These are phyloP conservation scores for Xylariaceae sp. DNA, from an alignment of 2,329 filamentous ascomycete species.

Conservation along the genomic window DNA sequence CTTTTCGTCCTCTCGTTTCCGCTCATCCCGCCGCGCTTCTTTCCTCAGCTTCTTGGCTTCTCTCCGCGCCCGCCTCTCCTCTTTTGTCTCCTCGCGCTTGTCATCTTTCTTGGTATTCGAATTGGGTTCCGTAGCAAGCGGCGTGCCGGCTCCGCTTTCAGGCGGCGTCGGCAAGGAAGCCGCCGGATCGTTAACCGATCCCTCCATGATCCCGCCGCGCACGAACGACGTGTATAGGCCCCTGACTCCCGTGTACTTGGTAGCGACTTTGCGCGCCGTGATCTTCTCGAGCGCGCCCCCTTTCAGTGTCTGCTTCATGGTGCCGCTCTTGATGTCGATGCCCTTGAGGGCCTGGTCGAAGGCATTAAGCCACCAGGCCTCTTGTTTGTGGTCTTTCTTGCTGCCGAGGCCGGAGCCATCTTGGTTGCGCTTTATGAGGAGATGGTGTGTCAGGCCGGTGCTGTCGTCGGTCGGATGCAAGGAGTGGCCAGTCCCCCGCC, in stretches of 20 bases:
- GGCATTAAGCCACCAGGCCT: conserved; percentile 96
- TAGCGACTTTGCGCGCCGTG: conserved; percentile 44
- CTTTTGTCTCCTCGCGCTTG: conserved; percentile 25
- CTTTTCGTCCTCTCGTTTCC: conserved; percentile 32
- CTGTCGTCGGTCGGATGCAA: conserved; percentile 70
- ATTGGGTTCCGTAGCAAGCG: conserved; percentile 31
- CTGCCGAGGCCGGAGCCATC: conserved; percentile 78
- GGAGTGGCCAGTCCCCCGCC: conserved; percentile 83
- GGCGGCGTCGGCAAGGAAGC: conserved; percentile 30
- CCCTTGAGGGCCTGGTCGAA: conserved; percentile 88
- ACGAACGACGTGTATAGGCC: conserved; percentile 82
- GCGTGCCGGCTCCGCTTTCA: conserved; percentile 31
- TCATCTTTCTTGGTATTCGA: conserved; percentile 25
- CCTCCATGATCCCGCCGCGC: conserved; percentile 69
- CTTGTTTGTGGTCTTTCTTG: conserved; percentile 62
- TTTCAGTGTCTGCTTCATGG: conserved; percentile 53
- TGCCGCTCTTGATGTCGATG: conserved; percentile 59
- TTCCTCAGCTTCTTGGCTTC: conserved; percentile 34
- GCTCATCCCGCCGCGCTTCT: conserved; percentile 24
- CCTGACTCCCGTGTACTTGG: conserved; percentile 56
- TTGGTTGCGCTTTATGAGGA: conserved; percentile 77
- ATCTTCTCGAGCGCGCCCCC: conserved; percentile 50
- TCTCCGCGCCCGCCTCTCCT: conserved; percentile 27
- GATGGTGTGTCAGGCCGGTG: conserved; percentile 75
- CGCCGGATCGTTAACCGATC: conserved; percentile 52